phyloP scores from a whole-genome alignment of 2,329 filamentous ascomycete genomes.

The Colletotrichum kahawae region DNA sequence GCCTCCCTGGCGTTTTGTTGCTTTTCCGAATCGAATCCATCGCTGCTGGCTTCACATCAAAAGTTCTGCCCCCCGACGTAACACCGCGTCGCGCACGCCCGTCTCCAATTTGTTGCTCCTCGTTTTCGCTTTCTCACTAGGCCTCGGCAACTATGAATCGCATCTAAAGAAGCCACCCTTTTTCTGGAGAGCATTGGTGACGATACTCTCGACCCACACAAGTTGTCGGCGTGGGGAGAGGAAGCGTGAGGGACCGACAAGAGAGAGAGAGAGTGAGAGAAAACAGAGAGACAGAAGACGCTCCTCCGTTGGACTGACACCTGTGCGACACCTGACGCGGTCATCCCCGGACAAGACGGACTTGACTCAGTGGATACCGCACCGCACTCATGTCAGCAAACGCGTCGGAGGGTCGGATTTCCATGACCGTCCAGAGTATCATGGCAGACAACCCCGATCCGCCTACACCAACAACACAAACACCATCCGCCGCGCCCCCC shows the following conservation, averaged over 20 bases:
- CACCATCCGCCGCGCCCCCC: not conserved
- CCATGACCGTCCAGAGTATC: not conserved
- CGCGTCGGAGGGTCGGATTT: conserved; percentile 15
- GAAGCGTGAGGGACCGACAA: not conserved
- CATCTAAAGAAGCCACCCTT: not conserved
- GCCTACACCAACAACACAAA: not conserved
- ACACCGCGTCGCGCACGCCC: not conserved
- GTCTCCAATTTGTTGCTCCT: not conserved
- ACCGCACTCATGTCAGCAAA: not conserved
- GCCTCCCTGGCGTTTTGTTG: not conserved
- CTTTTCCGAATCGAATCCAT: not conserved
- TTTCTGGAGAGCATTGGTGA: not conserved
- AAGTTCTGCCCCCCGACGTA: not conserved
- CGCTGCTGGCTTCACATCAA: not conserved
- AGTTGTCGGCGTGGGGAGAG: not conserved
- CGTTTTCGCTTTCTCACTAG: not conserved
- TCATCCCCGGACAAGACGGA: conserved; percentile 8
- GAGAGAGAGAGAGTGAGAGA: not conserved
- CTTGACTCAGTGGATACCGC: conserved; percentile 11
- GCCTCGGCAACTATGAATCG: not conserved
- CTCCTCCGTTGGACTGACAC: not conserved
- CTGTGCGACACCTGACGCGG: not conserved
- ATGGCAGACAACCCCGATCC: conserved; percentile 6
- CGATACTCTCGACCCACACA: not conserved
- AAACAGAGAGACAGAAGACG: not conserved